Percentiles rank a stretch among this genome's conserved stretches.
phyloP scores from a whole-genome alignment of 2,329 filamentous ascomycete species.

The Epicoccum sorghinum region DNA sequence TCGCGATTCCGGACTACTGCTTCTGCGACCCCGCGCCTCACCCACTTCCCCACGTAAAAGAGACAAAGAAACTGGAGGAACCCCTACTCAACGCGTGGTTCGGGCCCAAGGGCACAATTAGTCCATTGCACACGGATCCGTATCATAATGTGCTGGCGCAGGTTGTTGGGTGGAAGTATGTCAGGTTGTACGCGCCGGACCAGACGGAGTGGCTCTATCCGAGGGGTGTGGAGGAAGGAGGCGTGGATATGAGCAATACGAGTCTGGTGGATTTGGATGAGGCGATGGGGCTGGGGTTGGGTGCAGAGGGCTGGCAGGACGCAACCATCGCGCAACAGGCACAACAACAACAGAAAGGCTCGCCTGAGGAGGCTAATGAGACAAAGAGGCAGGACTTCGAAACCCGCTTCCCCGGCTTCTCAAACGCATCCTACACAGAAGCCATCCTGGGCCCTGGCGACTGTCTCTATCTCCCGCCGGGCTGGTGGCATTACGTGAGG shows the following conservation, averaged over 20 bases:
- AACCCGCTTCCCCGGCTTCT: constrained; percentile 60
- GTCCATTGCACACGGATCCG: constrained; percentile 89
- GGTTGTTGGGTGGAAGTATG: constrained; percentile 87
- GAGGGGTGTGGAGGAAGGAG: constrained; percentile 64
- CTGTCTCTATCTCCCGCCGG: constrained; percentile 84
- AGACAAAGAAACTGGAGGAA: constrained; percentile 48
- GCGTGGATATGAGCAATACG: constrained; percentile 93
- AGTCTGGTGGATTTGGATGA: constrained; percentile 76
- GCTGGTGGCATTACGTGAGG: constrained; percentile 98
- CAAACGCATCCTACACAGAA: constrained; percentile 71
- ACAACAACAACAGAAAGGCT: constrained; percentile 7
- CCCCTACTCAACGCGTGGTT: constrained; percentile 91
- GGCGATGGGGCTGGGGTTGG: constrained; percentile 58
- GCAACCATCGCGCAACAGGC: no score
- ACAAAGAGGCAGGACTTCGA: constrained; percentile 28
- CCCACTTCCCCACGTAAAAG: constrained; percentile 23
- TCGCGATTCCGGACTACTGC: constrained; percentile 82
- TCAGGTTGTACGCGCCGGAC: constrained; percentile 83
- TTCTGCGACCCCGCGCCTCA: constrained; percentile 64
- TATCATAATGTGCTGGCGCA: constrained; percentile 93
- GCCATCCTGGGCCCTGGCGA: constrained; percentile 82
- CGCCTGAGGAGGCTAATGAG: constrained; percentile 25
- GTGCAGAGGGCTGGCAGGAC: background rate
- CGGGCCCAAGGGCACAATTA: constrained; percentile 85
- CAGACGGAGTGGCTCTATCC: constrained; percentile 64